These are phyloP conservation scores for Aureobasidium leucospermi DNA, from an alignment of 2,329 filamentous ascomycete genomes.

Conservation along the genomic window DNA sequence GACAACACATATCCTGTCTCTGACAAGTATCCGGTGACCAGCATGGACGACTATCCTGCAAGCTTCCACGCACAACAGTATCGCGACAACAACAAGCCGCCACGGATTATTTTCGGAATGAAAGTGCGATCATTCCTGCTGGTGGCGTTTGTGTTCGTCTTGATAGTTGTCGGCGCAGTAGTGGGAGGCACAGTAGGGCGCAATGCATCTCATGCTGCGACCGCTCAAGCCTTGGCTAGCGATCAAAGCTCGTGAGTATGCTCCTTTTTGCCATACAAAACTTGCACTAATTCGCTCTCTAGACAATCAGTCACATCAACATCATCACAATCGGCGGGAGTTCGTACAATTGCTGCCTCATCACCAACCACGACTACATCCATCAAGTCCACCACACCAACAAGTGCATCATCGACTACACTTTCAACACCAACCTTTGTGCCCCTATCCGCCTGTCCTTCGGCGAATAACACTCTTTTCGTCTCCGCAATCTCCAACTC, in stretches of 20 bases:
- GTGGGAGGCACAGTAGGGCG: constrained; percentile 31
- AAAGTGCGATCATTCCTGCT: constrained; percentile 29
- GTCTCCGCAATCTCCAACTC: constrained; percentile 20
- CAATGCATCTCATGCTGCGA: constrained; percentile 21
- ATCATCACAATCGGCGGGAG: not conserved
- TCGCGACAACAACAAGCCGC: constrained; percentile 25
- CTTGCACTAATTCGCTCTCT: not conserved
- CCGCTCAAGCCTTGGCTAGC: not conserved
- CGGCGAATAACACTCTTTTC: constrained; percentile 26
- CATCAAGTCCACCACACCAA: not conserved
- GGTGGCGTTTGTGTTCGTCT: constrained; percentile 25
- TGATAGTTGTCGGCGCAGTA: constrained; percentile 29
- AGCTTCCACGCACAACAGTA: constrained; percentile 19
- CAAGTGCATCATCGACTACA: not conserved
- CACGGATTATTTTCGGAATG: constrained; percentile 34
- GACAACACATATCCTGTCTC: constrained; percentile 29
- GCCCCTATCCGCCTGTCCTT: constrained; percentile 23
- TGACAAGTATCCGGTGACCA: constrained; percentile 31
- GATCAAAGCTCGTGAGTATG: not conserved
- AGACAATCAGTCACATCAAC: not conserved
- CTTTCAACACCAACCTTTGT: constrained; percentile 17
- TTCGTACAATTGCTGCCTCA: constrained; percentile 4
- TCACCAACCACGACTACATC: not conserved
- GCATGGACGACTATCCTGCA: constrained; percentile 14
- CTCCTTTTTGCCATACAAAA: too few relatives aligned